Evolutionary conservation across 2,329 filamentous ascomycete genomes (phyloP), one percentile per base, ranked within the genome.

Genomic region (Fusarium tricinctum): DNA sequence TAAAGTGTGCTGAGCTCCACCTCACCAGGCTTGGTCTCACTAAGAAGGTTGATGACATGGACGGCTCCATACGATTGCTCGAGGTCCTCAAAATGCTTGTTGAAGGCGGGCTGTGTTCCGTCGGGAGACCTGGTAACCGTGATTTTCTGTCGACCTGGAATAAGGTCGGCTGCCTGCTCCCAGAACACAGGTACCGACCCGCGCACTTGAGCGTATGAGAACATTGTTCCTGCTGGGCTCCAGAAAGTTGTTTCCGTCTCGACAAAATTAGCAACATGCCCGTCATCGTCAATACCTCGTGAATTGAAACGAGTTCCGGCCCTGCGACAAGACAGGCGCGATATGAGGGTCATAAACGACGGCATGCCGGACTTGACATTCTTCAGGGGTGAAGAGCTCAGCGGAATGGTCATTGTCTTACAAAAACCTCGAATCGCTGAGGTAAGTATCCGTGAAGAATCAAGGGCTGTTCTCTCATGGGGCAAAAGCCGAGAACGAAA

Each of bases 261-360:
- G n/a, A 98, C 96, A 79, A 97, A 99, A 78, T 99, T 99, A 63
- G 96, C 94, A 28, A 98, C 96, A 73, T 98, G 93, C 15, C 96
- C 96, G 75, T 98, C 94, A 77, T 99, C 96, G 75, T 99, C 96
- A 68, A 99, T 97, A 39, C 96, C 96, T 71, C 96, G 88, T n/a
- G 95, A 91, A 78, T 98, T 98, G 84, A 98, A 99, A 40, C 96
- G 88, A 17, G 96, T 99, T 22, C 96, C 96, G 19, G 96, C 96
- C 80, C 95, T 89, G 71, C 90, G 87, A 75, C 94, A 98, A 3
- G 96, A 98, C 38, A 98, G 84, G 32, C 96, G 88, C 3, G 96
- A 98, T 65, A 98, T 96, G 22, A 98, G 84, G 1, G 94, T 97
- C 73, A 99, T 83, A 54, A 89, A 91, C 2, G 94, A 94, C 1